phyloP scores from a whole-genome alignment of 108 stramenopile genomes.

The Aureococcus anophagefferens region DNA sequence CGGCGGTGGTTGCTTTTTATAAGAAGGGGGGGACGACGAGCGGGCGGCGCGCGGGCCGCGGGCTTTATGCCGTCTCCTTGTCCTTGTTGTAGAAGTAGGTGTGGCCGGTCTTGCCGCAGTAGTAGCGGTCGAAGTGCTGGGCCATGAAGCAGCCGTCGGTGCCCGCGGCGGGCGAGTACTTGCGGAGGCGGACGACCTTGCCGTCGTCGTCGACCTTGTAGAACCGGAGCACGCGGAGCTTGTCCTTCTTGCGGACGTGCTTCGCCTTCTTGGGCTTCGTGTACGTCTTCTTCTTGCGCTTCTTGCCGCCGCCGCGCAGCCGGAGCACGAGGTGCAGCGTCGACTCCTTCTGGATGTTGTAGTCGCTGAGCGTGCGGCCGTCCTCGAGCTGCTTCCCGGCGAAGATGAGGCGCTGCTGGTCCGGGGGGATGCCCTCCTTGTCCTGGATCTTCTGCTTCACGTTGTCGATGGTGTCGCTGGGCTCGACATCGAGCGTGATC shows the following conservation, averaged over 20 bases:
- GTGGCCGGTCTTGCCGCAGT: conserved; percentile 95
- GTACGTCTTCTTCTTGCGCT: conserved; percentile 95
- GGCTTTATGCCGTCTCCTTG: conserved; percentile 55
- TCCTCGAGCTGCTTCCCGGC: conserved; percentile 95
- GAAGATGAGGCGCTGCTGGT: conserved; percentile 92
- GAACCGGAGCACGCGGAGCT: conserved; percentile 95
- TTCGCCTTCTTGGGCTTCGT: conserved; percentile 99
- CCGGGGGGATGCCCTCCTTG: conserved; percentile 92
- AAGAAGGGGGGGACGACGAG: no score
- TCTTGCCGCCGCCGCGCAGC: conserved; percentile 86
- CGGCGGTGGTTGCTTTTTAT: no score
- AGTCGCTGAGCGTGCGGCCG: conserved; percentile 82
- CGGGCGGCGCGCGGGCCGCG: no score
- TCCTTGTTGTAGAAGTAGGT: conserved; percentile 87
- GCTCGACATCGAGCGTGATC: conserved; percentile 52
- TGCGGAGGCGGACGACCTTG: conserved; percentile 88
- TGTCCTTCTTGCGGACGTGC: conserved; percentile 80
- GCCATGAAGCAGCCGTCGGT: conserved; percentile 97
- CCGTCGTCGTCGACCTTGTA: conserved; percentile 94
- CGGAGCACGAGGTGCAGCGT: conserved; percentile 84
- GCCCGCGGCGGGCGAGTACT: conserved; percentile 88
- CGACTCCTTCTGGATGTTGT: conserved; percentile 97
- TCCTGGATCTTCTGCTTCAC: conserved; percentile 91
- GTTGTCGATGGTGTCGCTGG: conserved; percentile 59
- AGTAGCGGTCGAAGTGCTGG: conserved; percentile 93